Evolutionary conservation across 768 basidiomycete genomes (phyloP), one percentile per base, ranked within the genome.

Genomic region (Mycena pura): DNA sequence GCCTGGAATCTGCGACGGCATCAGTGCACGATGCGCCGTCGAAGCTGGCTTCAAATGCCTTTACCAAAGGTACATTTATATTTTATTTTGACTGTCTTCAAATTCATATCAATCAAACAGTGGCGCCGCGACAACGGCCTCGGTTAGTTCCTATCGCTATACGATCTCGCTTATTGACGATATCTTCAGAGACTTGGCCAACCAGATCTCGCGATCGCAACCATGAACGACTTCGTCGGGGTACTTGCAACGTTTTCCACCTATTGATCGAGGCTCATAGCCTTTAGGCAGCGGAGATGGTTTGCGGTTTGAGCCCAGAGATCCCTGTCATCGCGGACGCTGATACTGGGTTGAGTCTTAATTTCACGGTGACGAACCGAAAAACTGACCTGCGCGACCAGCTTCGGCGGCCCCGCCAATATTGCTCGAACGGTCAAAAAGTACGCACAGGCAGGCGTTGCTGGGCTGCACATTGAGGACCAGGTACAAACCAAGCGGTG

Each of bases 121-220:
- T 66, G 91, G 91, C 49, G 90, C 91, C 48, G 89, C 90, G 11
- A 92, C 91, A 1, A 92, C 90, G 10, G 91, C 91, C 39, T 91
- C 91, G 1, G 84, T 50, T 6, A 51, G 60, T 50, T 27, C 17
- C n/a, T 29, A 19, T 22, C n/a, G n/a, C n/a, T n/a, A n/a, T 5
- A 9, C 3, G 7, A 13, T 17, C 8, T 13, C 6, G 25, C 3
- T 31, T 44, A 10, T n/a, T 43, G 6, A n/a, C 5, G 2, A 1
- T n/a, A 13, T 28, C 15, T 59, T 6, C 51, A 54, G 49, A 49
- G 64, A 43, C 59, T 65, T 22, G 84, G 84, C 25, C 80, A 81
- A 68, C 83, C 84, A 9, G 84, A 86, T 67, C 69, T 86, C 39
- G 84, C 83, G 6, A 83, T 85, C 55, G 82, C 84, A 15, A 84